Conservation (phyloP, 2,329 filamentous ascomycete species). For the Xylaria sp. region DNA sequence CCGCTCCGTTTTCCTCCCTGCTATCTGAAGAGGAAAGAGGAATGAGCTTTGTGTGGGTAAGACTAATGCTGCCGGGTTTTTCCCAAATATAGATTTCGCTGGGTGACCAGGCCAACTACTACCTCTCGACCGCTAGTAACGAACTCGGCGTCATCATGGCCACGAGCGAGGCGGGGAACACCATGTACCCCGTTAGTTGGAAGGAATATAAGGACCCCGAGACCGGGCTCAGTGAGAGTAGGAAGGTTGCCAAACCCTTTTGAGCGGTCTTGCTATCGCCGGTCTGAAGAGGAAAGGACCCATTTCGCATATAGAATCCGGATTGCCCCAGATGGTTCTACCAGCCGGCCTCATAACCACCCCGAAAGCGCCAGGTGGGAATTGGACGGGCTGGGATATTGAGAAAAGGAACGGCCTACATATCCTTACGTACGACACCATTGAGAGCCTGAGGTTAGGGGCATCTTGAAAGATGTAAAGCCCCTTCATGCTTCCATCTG, state of each 20-base stretch:
- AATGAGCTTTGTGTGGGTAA: not conserved
- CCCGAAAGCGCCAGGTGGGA: not conserved
- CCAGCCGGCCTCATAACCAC: not conserved
- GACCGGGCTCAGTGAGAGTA: slow-evolving; percentile 73
- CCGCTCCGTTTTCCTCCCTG: not conserved
- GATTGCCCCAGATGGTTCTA: not conserved
- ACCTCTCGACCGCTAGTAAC: slow-evolving; percentile 89
- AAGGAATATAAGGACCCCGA: slow-evolving; percentile 87
- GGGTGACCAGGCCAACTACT: slow-evolving; percentile 94
- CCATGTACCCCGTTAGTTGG: slow-evolving; percentile 94
- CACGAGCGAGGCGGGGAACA: slow-evolving; percentile 81
- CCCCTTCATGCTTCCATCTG: not conserved
- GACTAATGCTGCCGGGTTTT: not conserved
- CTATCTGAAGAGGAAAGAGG: no score
- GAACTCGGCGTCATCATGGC: slow-evolving; percentile 94
- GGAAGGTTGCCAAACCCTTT: slow-evolving; percentile 94
- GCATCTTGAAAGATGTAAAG: not conserved
- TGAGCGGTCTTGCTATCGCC: slow-evolving; percentile 47
- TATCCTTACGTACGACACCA: not conserved
- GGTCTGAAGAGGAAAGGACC: not conserved
- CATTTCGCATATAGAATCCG: not conserved
- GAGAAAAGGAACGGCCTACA: not conserved
- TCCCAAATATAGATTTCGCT: slow-evolving; percentile 67
- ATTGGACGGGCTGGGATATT: not conserved
- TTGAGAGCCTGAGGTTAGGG: no score